Evolutionary conservation across 2,329 filamentous ascomycete species (phyloP).

Genomic region (Biscogniauxia mediterranea): DNA sequence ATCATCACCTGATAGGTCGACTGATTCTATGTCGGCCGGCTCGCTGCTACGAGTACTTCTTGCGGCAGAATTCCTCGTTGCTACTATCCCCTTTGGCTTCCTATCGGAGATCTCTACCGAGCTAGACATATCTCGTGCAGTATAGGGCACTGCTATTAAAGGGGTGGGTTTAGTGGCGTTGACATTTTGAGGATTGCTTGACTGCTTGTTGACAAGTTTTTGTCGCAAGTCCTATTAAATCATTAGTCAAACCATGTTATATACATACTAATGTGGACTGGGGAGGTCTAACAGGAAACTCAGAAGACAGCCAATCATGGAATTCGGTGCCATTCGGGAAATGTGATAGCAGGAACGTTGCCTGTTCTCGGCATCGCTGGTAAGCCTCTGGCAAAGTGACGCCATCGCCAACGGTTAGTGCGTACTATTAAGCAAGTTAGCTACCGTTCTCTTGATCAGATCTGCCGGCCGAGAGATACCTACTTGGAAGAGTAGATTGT

Average conservation of each 20-base stretch:
- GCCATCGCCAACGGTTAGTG: constrained; percentile 51
- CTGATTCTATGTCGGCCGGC: constrained; percentile 5
- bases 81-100: constrained; percentile 17
- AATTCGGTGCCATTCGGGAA: constrained; percentile 50
- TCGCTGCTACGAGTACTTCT: constrained; percentile 16
- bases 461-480: not conserved
- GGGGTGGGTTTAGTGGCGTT: constrained; percentile 1
- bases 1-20: constrained; percentile 10
- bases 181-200: constrained; percentile 7
- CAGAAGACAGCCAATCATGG: constrained; percentile 45
- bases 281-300: constrained; percentile 40
- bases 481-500: constrained; percentile 38
- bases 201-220: constrained; percentile 18
- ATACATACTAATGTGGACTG: not conserved
- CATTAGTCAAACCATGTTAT: constrained; percentile 6
- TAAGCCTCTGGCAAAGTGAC: constrained; percentile 49
- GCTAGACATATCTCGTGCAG: constrained; percentile 20
- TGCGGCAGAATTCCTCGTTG: constrained; percentile 13
- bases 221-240: constrained; percentile 14
- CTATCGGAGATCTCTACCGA: constrained; percentile 19
- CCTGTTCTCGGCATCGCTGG: constrained; percentile 46
- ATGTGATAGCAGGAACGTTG: constrained; percentile 51
- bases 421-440: constrained; percentile 40
- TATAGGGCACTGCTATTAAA: constrained; percentile 20
- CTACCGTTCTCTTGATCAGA: not conserved